A percentile compares a stretch with the other conserved stretches of the same genome.
Evolutionary conservation across 2,329 filamentous ascomycete species (phyloP).

Genomic region (Scytalidium lignicola): DNA sequence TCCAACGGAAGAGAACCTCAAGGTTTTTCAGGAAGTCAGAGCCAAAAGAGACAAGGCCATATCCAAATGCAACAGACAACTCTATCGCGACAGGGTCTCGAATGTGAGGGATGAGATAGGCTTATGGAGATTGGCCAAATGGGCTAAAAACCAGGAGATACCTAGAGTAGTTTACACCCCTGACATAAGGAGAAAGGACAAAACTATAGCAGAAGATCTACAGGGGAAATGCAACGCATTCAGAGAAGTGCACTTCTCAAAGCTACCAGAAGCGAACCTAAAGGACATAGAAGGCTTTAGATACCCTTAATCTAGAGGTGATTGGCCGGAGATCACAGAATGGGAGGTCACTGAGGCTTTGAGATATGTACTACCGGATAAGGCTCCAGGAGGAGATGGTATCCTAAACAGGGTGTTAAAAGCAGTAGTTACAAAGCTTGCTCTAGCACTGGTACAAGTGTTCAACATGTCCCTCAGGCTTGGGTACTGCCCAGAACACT

Average conservation of each 20-base stretch:
- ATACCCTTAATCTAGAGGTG: background rate
- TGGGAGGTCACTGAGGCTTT: constrained; percentile 6
- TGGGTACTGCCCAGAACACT: constrained; percentile 9
- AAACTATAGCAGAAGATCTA: constrained; percentile 9
- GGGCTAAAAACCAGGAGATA: constrained; percentile 3
- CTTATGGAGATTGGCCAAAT: constrained; percentile 14
- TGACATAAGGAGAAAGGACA: background rate
- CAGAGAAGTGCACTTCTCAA: constrained; percentile 19
- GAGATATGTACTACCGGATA: constrained; percentile 4
- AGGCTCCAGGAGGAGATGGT: constrained; percentile 13
- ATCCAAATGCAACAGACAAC: too few species aligned
- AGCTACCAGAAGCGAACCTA: constrained; percentile 10
- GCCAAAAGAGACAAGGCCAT: background rate
- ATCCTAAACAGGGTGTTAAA: constrained; percentile 14
- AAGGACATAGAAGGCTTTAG: constrained; percentile 5
- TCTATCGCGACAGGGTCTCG: background rate
- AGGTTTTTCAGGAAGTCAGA: background rate
- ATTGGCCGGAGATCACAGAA: background rate
- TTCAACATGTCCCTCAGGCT: constrained; percentile 13
- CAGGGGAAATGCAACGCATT: constrained; percentile 13
- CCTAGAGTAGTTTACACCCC: constrained; percentile 4
- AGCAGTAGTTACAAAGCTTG: constrained; percentile 3
- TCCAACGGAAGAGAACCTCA: constrained; percentile 1
- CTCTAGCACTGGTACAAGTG: constrained; percentile 9
- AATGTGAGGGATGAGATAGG: constrained; percentile 19